Evolutionary conservation across 192 early-diverging fungal species (phyloP).

Genomic region (Entomortierella parvispora): DNA sequence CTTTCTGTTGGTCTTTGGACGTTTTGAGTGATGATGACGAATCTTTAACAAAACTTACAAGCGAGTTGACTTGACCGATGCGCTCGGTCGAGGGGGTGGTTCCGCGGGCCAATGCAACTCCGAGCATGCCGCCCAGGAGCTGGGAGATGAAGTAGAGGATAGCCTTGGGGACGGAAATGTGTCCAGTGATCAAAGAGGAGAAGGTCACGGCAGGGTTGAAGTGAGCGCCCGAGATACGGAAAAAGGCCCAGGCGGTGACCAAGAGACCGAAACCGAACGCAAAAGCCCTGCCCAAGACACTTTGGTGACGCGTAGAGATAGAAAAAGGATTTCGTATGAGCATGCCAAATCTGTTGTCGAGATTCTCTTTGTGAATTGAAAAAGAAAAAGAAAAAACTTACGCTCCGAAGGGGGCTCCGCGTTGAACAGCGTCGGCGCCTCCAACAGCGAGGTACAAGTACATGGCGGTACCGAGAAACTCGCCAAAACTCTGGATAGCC

Average conservation of each 20-base stretch:
- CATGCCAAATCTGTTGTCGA: neutral
- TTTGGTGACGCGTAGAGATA: neutral
- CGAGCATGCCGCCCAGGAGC: slow-evolving; percentile 66
- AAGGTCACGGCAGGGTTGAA: slow-evolving; percentile 77
- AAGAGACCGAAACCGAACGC: slow-evolving; percentile 60
- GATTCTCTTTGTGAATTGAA: neutral
- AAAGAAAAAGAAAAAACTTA: neutral
- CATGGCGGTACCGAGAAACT: slow-evolving; percentile 55
- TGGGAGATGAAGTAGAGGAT: slow-evolving; percentile 67
- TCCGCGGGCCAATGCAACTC: slow-evolving; percentile 42
- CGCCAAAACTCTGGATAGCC: slow-evolving; percentile 31
- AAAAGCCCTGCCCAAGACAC: slow-evolving; percentile 38
- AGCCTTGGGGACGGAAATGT: slow-evolving; percentile 53
- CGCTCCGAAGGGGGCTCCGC: slow-evolving; percentile 10
- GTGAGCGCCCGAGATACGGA: slow-evolving; percentile 66
- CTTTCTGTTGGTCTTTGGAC: neutral
- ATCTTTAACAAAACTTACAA: too few species aligned
- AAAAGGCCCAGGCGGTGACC: slow-evolving; percentile 56
- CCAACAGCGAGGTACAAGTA: slow-evolving; percentile 56
- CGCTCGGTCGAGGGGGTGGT: slow-evolving; percentile 16
- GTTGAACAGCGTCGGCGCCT: slow-evolving; percentile 42
- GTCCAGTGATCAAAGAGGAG: slow-evolving; percentile 62
- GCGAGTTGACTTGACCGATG: slow-evolving; percentile 17
- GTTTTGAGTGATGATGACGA: too few species aligned
- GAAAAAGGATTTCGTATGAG: neutral